Percentiles rank a stretch among this genome's conserved stretches.
Conservation (phyloP, 306 rosid species). For the Malus sieversii region DNA sequence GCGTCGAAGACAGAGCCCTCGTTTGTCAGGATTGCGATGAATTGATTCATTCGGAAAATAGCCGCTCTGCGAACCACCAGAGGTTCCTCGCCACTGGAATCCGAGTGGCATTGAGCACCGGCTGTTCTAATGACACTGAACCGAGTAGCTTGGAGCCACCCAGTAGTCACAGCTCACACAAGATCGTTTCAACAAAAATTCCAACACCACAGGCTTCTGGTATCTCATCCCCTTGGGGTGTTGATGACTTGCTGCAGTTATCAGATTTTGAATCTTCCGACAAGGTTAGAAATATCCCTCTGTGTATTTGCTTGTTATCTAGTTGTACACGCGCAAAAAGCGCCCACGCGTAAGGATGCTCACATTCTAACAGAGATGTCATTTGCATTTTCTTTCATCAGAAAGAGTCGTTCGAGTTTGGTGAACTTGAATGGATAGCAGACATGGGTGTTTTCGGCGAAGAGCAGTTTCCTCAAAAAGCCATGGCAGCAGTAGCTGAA, state of each 20-base stretch:
- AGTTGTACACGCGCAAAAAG: not conserved
- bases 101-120: conserved; percentile 57
- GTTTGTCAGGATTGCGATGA: conserved; percentile 95
- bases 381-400: conserved; percentile 13
- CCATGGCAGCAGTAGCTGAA: conserved; percentile 80
- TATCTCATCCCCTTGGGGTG: conserved; percentile 67
- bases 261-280: conserved; percentile 61
- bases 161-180: conserved; percentile 29
- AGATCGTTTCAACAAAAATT: conserved; percentile 29
- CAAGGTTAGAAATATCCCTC: conserved; percentile 35
- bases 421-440: conserved; percentile 86
- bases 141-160: conserved; percentile 60
- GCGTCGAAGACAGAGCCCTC: conserved; percentile 95
- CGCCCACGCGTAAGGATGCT: not conserved
- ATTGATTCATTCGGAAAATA: conserved; percentile 61
- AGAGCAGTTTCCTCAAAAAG: conserved; percentile 58
- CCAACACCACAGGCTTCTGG: conserved; percentile 49
- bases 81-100: conserved; percentile 95
- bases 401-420: conserved; percentile 75
- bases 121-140: conserved; percentile 49
- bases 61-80: conserved; percentile 86
- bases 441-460: conserved; percentile 55
- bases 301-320: not conserved
- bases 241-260: conserved; percentile 73
- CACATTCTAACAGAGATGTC: not conserved